Evolutionary conservation across 1,139 yeast genomes (phyloP).

Genomic region (Keqinozyma sinolaborantium): DNA sequence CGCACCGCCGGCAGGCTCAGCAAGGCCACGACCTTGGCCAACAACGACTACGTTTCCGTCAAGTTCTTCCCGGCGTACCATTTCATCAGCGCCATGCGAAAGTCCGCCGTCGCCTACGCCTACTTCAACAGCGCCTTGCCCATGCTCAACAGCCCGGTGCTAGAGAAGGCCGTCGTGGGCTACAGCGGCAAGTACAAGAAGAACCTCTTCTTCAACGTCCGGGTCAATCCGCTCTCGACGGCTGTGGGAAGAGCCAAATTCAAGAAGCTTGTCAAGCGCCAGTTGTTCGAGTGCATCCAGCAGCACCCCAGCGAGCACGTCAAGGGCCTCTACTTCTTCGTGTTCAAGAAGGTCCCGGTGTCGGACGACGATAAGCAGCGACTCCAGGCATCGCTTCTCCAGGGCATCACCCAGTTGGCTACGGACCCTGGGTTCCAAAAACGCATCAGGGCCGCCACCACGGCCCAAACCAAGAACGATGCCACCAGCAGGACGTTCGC

Average conservation of each 20-base stretch:
- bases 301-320: constrained; percentile 11
- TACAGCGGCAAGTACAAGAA: constrained; percentile 28
- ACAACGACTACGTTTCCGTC: constrained; percentile 20
- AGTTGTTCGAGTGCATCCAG: constrained; percentile 16
- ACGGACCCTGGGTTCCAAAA: constrained; percentile 11
- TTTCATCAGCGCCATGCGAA: constrained; percentile 23
- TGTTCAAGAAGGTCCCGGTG: constrained; percentile 35
- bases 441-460: constrained; percentile 13
- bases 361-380: constrained; percentile 20
- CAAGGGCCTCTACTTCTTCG: constrained; percentile 43
- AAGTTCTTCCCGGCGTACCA: constrained; percentile 29
- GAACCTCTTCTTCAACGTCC: constrained; percentile 20
- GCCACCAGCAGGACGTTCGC: constrained; percentile 3
- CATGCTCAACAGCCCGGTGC: constrained; percentile 21
- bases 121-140: constrained; percentile 28
- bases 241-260: constrained; percentile 30
- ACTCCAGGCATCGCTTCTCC: constrained; percentile 24
- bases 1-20: constrained; percentile 10
- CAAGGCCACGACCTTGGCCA: constrained; percentile 18
- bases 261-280: constrained; percentile 22
- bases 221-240: constrained; percentile 26
- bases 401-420: constrained; percentile 25
- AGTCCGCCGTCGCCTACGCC: constrained; percentile 38
- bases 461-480: constrained; percentile 8
- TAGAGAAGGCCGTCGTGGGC: constrained; percentile 17